These are phyloP conservation scores for Hypericum perforatum DNA, from an alignment of 345 rosid genomes.

Conservation along the genomic window DNA sequence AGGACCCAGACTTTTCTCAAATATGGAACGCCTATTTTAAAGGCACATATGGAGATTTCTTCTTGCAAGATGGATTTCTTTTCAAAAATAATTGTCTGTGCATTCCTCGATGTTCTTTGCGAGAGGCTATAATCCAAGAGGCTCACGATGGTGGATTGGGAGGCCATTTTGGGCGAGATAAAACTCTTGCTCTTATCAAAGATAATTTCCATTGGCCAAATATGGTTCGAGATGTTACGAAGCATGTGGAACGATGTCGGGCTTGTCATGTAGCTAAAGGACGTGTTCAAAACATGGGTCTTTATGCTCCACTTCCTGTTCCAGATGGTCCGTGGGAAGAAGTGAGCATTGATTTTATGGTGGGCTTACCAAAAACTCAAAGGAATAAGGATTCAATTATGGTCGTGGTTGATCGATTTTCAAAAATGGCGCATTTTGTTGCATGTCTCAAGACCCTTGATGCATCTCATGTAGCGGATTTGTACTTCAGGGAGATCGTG, in stretches of 20 bases:
- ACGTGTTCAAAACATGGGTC: not conserved
- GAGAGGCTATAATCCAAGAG: not conserved
- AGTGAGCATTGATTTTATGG: not conserved
- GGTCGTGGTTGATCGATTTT: not conserved
- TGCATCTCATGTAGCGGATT: not conserved
- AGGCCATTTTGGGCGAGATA: slow-evolving; percentile 2
- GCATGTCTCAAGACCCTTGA: not conserved
- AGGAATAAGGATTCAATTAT: not conserved
- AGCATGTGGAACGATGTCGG: not conserved
- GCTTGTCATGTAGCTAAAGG: not conserved
- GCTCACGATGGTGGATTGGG: not conserved
- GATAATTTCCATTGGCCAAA: slow-evolving; percentile 1
- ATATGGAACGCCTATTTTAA: too few relatives aligned
- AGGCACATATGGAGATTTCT: not conserved
- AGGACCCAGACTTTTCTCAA: not conserved
- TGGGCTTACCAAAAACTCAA: not conserved
- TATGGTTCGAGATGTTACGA: not conserved
- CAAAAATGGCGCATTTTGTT: not conserved
- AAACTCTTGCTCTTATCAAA: too few relatives aligned
- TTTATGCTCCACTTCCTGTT: not conserved
- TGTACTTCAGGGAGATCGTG: slow-evolving; percentile 4
- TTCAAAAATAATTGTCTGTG: not conserved
- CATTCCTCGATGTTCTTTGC: not conserved
- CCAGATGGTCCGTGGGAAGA: not conserved
- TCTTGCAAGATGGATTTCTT: not conserved